phyloP scores from a whole-genome alignment of 2,329 filamentous ascomycete species.

The Hymenotorrendiella dingleyae region DNA sequence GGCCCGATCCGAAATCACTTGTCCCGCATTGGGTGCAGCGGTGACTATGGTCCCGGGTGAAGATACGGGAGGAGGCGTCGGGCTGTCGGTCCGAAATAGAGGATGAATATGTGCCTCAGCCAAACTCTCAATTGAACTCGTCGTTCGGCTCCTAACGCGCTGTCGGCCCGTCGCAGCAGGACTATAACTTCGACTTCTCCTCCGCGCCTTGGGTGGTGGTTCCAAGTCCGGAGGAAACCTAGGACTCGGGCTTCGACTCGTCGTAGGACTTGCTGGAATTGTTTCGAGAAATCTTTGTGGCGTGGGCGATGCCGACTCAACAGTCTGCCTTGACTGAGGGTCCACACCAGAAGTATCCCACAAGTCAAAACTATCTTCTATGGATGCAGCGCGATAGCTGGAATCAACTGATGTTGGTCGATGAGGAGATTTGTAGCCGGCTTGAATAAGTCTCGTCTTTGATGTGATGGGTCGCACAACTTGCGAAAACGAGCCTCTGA shows the following conservation, averaged over 20 bases:
- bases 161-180: slow-evolving; percentile 17
- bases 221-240: slow-evolving; percentile 52
- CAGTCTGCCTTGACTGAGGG: slow-evolving; percentile 52
- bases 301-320: slow-evolving; percentile 36
- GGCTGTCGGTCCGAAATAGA: slow-evolving; percentile 68
- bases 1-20: slow-evolving; percentile 50
- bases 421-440: slow-evolving; percentile 34
- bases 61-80: slow-evolving; percentile 56
- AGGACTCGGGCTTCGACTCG: slow-evolving; percentile 60
- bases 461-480: slow-evolving; percentile 51
- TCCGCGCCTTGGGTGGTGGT: slow-evolving; percentile 36
- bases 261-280: slow-evolving; percentile 61
- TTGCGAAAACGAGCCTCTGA: slow-evolving; percentile 43
- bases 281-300: slow-evolving; percentile 55
- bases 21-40: slow-evolving; percentile 63
- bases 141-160: slow-evolving; percentile 9
- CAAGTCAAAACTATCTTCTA: slow-evolving; percentile 63
- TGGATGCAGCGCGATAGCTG: slow-evolving; percentile 21
- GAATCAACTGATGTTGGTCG: slow-evolving; percentile 46
- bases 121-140: slow-evolving; percentile 32
- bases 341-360: slow-evolving; percentile 71
- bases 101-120: slow-evolving; percentile 69
- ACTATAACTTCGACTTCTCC: slow-evolving; percentile 28
- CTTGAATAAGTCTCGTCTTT: slow-evolving; percentile 46
- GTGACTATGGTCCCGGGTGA: slow-evolving; percentile 67